Base-by-base conservation (phyloP, 179 eudicot species). In the Heliamphora pulchella region DNA sequence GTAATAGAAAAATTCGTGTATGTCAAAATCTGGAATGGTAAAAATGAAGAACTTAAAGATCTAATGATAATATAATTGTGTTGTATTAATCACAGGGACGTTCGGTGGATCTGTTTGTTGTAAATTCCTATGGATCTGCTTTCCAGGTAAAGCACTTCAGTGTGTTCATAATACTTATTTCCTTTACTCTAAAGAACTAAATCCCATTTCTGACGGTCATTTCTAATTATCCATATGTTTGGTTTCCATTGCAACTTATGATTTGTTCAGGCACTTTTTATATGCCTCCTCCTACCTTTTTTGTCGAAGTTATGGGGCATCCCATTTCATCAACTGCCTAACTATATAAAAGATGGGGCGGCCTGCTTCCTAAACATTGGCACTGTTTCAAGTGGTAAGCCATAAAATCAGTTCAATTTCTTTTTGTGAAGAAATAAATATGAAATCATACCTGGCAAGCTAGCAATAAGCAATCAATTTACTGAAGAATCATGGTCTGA, bases 81-180 rank as follows among this genome's bases (percentile, higher is more conserved):
- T 85, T 82, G 66, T 81, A 22, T 78, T 79, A 64, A 75, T 83
- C 70, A 76, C 92, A 96, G 99, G 94, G 94, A 83, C 89, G 89
- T 54, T 78, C 94, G 51, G 84, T 96, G 83, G 99, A 96, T 90
- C 90, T 96, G 55, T 96, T 96, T 85, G 99, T 92, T 78, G 90
- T 96, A 18, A 96, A 96, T 87, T 94, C 99, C 57, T 96, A 75
- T 83, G 99, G 99, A 86, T 96, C 99, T 82, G 97, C 97, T 80
- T 96, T 88, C 86, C 99, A 96, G 89, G 99, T 96, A 81, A 84
- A 87, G 71, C 66, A 22, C 83, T 51, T 31, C 80, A 72, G 72
- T 57, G 66, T 51, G 78, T 81, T 53, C 3, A 13, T 8, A 58
- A 61, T 41, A 44, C 61, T 59, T 4, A 39, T 59, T n/a, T 44